Base-by-base conservation (phyloP, 495 filamentous ascomycete genomes). In the Haplographium delicatum region DNA sequence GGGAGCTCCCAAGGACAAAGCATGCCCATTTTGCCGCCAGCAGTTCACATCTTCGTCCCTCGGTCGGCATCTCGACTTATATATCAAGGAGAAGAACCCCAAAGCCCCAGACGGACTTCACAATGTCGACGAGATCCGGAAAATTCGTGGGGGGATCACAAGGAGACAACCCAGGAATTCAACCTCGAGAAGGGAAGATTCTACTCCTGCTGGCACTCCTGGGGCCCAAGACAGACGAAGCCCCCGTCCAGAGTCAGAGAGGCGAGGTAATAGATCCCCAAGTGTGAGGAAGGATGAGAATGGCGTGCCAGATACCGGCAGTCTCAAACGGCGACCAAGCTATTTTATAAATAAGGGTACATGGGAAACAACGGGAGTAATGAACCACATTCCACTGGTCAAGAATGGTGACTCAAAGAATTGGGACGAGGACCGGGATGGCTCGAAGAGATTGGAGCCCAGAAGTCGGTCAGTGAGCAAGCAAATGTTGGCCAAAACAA, bases 1-100 rank as follows among this genome's bases (percentile, higher is more conserved):
- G 70, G 22, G 68, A 70, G 52, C 72, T 60, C 48, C 64, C 25
- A 96, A 96, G 66, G 89, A 96, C 71, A 84, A 81, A 55, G 78
- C 72, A 59, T 95, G 90, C 64, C 86, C 85, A 16, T 96, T 86
- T 71, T 96, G 90, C 67, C 67, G 80, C 33, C 86, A 91, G 63
- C 66, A 81, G 2, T 96, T 95, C 57, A 96, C 90, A 2, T 95
- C 90, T 6, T 95, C 89, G 5, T 93, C 88, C 3, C 75, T 96
- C n/a, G 90, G 90, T 20, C 85, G 90, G 30, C 90, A 96, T 69
- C 78, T 95, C 22, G 90, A 96, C 62, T 76, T 93, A 27, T 95
- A 90, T 63, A 85, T 95, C 53, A 88, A 86, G 62, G 82, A 85
- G 57, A 91, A 87, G 68, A 95, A 95, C 61, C 82, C 84, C 4